Conservation (phyloP, 2,329 filamentous ascomycete species). For the Colletotrichum simmondsii region DNA sequence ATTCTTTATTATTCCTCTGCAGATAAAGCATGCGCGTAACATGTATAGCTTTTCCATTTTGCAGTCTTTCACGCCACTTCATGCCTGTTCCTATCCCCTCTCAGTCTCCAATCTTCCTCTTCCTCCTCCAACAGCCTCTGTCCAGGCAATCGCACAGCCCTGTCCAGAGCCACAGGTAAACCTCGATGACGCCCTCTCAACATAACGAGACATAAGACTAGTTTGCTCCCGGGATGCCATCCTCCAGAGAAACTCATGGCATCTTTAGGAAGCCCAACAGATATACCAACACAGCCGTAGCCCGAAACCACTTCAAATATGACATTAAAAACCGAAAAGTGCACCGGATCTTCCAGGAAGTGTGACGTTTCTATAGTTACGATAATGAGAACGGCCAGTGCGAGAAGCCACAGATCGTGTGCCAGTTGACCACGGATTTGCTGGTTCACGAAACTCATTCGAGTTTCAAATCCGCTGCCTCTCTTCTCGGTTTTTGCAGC, state of each 20-base stretch:
- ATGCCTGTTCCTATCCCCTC: constrained; percentile 4
- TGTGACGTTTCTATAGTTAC: constrained; percentile 68
- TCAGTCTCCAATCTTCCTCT: constrained; percentile 38
- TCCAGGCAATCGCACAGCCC: constrained; percentile 58
- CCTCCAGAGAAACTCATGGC: constrained; percentile 66
- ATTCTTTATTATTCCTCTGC: too few relatives aligned
- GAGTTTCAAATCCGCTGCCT: constrained; percentile 45
- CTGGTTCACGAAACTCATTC: constrained; percentile 60
- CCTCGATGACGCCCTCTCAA: constrained; percentile 67
- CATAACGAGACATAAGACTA: constrained; percentile 68
- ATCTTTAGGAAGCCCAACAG: constrained; percentile 63
- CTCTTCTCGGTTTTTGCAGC: constrained; percentile 38
- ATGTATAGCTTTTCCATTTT: background rate
- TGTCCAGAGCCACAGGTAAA: constrained; percentile 65
- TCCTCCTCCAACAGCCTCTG: constrained; percentile 44
- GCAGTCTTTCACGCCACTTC: background rate
- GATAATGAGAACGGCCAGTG: constrained; percentile 69
- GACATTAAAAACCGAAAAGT: constrained; percentile 70
- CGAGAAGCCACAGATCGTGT: constrained; percentile 75
- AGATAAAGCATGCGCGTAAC: too few relatives aligned
- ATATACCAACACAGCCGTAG: constrained; percentile 72
- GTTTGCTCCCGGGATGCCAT: constrained; percentile 65
- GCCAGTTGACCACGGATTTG: constrained; percentile 73
- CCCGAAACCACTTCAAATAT: constrained; percentile 67
- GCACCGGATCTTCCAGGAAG: constrained; percentile 61